Conservation (phyloP, 148 eudicot species). For the Diospyros kaki region DNA sequence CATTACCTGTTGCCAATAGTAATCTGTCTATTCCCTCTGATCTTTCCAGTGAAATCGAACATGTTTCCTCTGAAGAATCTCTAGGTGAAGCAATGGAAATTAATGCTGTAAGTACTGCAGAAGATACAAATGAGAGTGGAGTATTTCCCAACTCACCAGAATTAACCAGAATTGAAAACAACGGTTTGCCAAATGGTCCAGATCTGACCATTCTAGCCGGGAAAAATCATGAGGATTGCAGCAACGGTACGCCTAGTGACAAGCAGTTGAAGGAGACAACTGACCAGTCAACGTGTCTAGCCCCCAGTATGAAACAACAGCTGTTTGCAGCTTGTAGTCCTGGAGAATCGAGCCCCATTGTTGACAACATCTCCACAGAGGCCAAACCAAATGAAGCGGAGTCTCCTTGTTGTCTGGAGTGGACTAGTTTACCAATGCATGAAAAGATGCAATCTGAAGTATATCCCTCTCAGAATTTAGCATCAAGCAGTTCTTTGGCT, state of each 20-base stretch:
- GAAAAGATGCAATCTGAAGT: background rate
- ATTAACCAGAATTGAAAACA: background rate
- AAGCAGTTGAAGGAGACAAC: constrained; percentile 2
- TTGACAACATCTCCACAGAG: background rate
- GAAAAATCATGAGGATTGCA: constrained; percentile 1
- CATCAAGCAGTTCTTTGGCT: constrained; percentile 2
- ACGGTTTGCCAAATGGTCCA: constrained; percentile 4
- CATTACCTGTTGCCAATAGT: constrained; percentile 12
- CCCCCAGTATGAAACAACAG: background rate
- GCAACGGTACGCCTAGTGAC: background rate
- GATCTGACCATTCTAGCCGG: background rate
- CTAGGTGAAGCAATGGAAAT: background rate
- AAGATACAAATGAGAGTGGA: constrained; percentile 1
- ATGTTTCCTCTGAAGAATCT: background rate
- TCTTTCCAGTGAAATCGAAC: constrained; percentile 7
- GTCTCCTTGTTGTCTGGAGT: background rate
- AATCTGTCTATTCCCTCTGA: background rate
- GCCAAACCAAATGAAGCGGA: constrained; percentile 8
- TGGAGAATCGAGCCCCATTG: constrained; percentile 1
- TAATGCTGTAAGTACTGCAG: background rate
- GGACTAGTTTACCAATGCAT: background rate
- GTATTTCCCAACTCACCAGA: background rate
- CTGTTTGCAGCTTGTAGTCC: background rate
- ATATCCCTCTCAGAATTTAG: constrained; percentile 8
- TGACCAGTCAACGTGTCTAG: background rate